Base-by-base conservation (phyloP, 345 rosid genomes). In the Salix brachista region DNA sequence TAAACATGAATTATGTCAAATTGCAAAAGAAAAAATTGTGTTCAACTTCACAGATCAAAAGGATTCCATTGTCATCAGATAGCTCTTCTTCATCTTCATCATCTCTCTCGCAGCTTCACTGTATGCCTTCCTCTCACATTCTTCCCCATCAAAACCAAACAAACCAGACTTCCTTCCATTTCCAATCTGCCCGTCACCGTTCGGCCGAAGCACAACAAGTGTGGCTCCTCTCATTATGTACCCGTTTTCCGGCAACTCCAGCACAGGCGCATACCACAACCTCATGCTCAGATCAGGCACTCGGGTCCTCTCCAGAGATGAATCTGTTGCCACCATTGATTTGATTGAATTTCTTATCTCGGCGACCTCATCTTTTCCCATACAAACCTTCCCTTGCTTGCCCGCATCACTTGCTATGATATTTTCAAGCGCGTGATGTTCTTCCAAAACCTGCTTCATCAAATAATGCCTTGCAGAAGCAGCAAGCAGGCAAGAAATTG, bases 141-240 rank as follows among this genome's bases (percentile, higher is more conserved):
- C 69, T 3, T 28, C 79, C 17, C 75, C 84, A 44, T 37, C 76
- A 6, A 64, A 71, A 5, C 58, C 84, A 19, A 80, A 67, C 23
- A 66, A 28, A 19, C 30, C 84, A 23, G 19, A 67, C 17, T 19
- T 13, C 21, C 28, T n/a, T 8, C n/a, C 67, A 17, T 30, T 36
- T 10, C 25, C 46, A 39, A 23, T 52, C 44, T 10, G 72, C 12
- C 50, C 78, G 6, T 14, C 64, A 8, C 56, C 82, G 10, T 25
- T 32, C 9, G 91, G 86, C 19, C 48, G 72, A 71, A 87, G 77
- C 65, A 77, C 62, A 10, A 83, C 75, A 1, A 87, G 80, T 4
- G 91, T 87, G 23, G 90, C 90, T 41, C 88, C 89, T 56, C 21
- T 78, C 86, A 83, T 83, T 58, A 79, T 77, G 60, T 60, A 69